Percentiles rank a stretch among this genome's conserved stretches.
These are phyloP conservation scores for Juncus inflexus DNA, from an alignment of 176 grass and related monocot species.

Conservation along the genomic window DNA sequence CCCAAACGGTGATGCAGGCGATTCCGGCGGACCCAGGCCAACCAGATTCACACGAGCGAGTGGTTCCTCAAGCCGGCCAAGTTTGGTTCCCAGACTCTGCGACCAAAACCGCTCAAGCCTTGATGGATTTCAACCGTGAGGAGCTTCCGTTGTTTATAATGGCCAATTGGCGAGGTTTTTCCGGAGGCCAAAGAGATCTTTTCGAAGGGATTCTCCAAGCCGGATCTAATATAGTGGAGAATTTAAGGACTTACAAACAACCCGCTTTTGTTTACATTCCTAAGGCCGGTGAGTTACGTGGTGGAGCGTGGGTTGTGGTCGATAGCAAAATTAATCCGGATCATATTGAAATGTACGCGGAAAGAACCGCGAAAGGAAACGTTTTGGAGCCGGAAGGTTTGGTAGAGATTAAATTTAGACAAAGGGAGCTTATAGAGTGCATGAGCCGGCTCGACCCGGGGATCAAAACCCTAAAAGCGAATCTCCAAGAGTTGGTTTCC, in stretches of 20 bases:
- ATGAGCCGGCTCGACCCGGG: slow-evolving; percentile 86
- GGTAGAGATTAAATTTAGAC: slow-evolving; percentile 90
- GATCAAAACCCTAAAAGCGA: slow-evolving; percentile 56
- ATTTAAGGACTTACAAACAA: slow-evolving; percentile 87
- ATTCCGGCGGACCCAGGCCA: slow-evolving; percentile 97
- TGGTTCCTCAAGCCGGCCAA: slow-evolving; percentile 93
- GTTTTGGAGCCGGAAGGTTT: slow-evolving; percentile 92
- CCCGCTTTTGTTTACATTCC: slow-evolving; percentile 97
- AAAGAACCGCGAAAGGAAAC: slow-evolving; percentile 81
- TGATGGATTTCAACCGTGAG: slow-evolving; percentile 91
- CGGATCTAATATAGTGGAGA: slow-evolving; percentile 94
- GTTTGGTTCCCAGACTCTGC: slow-evolving; percentile 99
- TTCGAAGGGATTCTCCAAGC: slow-evolving; percentile 99
- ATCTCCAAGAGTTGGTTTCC: slow-evolving; percentile 46
- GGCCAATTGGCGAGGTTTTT: slow-evolving; percentile 99
- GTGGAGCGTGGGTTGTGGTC: slow-evolving; percentile 97
- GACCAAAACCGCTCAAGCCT: slow-evolving; percentile 86
- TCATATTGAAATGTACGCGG: slow-evolving; percentile 93
- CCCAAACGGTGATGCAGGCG: slow-evolving; percentile 90
- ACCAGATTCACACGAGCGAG: slow-evolving; percentile 82
- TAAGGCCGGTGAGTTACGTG: slow-evolving; percentile 80
- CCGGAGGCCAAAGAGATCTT: slow-evolving; percentile 92
- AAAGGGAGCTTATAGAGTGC: slow-evolving; percentile 77
- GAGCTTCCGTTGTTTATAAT: slow-evolving; percentile 91
- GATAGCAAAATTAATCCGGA: slow-evolving; percentile 99